A percentile compares a stretch with the other conserved stretches of the same genome.
Conservation (phyloP, 345 rosid genomes). For the Hibiscus syriacus region DNA sequence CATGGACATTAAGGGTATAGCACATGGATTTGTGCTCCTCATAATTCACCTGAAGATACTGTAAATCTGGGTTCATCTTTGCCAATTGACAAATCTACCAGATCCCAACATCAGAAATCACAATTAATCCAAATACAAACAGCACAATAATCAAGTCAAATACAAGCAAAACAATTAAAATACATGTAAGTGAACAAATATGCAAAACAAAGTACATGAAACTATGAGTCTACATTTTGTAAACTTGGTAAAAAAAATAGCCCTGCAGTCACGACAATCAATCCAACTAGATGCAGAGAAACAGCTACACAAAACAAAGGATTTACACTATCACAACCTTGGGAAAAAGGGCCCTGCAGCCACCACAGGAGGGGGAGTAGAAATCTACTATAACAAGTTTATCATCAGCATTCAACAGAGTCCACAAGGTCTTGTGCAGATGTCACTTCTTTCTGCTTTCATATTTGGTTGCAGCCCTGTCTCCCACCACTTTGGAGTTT, state of each 20-base stretch:
- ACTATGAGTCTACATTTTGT: too few relatives aligned
- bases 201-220: not conserved
- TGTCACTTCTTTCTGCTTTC: constrained; percentile 68
- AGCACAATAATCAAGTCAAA: not conserved
- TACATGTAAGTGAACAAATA: not conserved
- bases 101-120: constrained; percentile 3
- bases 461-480: constrained; percentile 73
- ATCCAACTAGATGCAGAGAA: too few relatives aligned
- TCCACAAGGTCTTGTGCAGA: constrained; percentile 89
- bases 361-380: constrained; percentile 96
- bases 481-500: constrained; percentile 75
- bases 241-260: too few relatives aligned
- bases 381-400: constrained; percentile 78
- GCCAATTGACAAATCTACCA: constrained; percentile 81
- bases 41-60: constrained; percentile 80
- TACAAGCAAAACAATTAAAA: not conserved
- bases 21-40: constrained; percentile 97
- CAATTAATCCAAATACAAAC: not conserved
- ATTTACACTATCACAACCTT: too few relatives aligned
- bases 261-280: too few relatives aligned
- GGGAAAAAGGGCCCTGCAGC: constrained; percentile 94
- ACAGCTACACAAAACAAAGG: too few relatives aligned
- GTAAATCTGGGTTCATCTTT: constrained; percentile 63
- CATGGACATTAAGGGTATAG: constrained; percentile 85
- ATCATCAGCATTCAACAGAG: constrained; percentile 56